Conservation (phyloP, 176 grass and related monocot species). For the Oryza nivara region DNA sequence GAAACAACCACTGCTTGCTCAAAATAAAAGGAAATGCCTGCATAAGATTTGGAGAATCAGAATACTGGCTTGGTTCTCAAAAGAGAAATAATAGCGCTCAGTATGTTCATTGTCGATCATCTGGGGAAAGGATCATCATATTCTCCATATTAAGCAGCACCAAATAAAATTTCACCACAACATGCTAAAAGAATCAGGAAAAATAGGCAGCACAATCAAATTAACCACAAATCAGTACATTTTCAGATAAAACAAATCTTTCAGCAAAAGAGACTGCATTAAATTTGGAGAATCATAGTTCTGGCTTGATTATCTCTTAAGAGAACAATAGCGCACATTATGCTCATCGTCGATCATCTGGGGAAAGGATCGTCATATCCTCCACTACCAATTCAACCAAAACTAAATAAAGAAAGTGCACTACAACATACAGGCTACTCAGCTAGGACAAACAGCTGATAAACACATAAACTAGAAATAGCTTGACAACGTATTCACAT, state of each 20-base stretch:
- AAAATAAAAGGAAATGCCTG: neutral
- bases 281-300: constrained; percentile 26
- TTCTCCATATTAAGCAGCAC: constrained; percentile 1
- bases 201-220: neutral
- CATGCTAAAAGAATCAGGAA: neutral
- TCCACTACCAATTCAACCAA: neutral
- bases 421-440: neutral
- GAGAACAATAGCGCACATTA: constrained; percentile 18
- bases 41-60: constrained; percentile 37
- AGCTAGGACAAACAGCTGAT: neutral
- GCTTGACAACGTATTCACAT: neutral
- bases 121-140: constrained; percentile 61
- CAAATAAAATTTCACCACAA: neutral
- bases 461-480: neutral
- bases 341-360: constrained; percentile 36
- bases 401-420: neutral
- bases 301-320: constrained; percentile 39
- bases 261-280: too few species aligned
- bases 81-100: constrained; percentile 53
- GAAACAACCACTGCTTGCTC: neutral
- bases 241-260: neutral
- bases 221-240: neutral
- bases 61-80: constrained; percentile 53
- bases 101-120: constrained; percentile 60
- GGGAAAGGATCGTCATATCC: constrained; percentile 28